Percentiles rank a stretch among this genome's conserved stretches.
Conservation (phyloP, 352 stramenopile genomes). For the Phytopythium helicoides region DNA sequence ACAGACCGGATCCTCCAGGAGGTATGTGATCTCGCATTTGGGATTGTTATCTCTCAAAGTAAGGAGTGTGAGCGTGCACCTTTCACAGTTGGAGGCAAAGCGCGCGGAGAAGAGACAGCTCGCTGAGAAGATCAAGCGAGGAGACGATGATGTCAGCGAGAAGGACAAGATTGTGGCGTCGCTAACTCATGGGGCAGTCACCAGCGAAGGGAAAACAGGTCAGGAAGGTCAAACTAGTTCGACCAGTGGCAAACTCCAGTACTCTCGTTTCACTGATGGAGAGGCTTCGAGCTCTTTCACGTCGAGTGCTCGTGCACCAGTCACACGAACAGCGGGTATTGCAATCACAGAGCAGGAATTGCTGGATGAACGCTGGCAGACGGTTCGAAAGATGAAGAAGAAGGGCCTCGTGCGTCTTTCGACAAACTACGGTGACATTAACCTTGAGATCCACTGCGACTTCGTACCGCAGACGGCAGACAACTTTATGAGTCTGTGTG, state of each 20-base stretch:
- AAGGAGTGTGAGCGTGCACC: neutral
- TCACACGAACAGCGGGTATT: constrained; percentile 56
- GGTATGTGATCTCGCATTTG: constrained; percentile 14
- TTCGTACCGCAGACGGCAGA: constrained; percentile 94
- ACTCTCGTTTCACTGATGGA: constrained; percentile 87
- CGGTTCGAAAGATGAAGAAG: constrained; percentile 90
- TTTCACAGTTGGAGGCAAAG: constrained; percentile 59
- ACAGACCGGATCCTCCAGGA: constrained; percentile 82
- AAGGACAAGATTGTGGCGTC: constrained; percentile 78
- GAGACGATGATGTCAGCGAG: constrained; percentile 54
- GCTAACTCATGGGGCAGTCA: constrained; percentile 38
- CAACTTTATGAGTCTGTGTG: constrained; percentile 97
- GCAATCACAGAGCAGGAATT: constrained; percentile 57
- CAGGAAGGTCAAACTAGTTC: constrained; percentile 2
- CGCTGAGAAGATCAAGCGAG: constrained; percentile 57
- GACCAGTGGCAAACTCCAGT: constrained; percentile 39
- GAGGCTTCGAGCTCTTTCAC: constrained; percentile 94
- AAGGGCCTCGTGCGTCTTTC: constrained; percentile 97
- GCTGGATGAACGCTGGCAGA: constrained; percentile 80
- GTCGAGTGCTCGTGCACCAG: constrained; percentile 85
- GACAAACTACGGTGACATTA: constrained; percentile 93
- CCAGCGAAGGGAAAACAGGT: too few species aligned
- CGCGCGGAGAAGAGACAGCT: constrained; percentile 62
- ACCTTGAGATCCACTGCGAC: constrained; percentile 96
- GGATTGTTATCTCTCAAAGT: neutral